Percentiles rank a stretch among this genome's conserved stretches.
These are phyloP conservation scores for Drechslerella stenobrocha DNA, from an alignment of 2,329 filamentous ascomycete species.

Conservation along the genomic window DNA sequence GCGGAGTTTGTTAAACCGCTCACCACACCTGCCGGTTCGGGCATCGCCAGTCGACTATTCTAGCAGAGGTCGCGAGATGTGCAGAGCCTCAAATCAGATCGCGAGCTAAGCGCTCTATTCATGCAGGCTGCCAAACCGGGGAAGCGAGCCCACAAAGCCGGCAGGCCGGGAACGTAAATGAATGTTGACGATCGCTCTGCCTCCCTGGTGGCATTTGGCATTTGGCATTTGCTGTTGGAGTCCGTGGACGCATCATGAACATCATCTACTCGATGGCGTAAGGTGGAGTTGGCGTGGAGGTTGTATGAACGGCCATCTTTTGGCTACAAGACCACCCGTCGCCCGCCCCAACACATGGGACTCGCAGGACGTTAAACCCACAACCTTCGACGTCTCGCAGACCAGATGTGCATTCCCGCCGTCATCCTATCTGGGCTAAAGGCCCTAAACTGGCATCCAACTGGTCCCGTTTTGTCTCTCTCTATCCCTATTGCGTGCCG, in stretches of 20 bases:
- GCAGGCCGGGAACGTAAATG: conserved; percentile 29
- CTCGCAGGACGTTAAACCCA: neutral
- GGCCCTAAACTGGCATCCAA: too few species aligned
- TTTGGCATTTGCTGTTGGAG: conserved; percentile 13
- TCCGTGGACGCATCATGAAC: conserved; percentile 15
- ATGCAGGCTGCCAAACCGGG: conserved; percentile 29
- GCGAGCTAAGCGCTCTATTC: conserved; percentile 4
- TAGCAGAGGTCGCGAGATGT: conserved; percentile 2
- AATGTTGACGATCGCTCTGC: conserved; percentile 31
- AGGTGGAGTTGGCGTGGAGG: neutral
- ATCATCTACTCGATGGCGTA: conserved; percentile 8
- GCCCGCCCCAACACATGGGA: too few species aligned
- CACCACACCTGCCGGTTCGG: conserved; percentile 38
- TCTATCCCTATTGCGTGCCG: too few species aligned
- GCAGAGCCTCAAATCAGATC: conserved; percentile 5
- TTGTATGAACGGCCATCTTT: too few species aligned
- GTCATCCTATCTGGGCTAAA: too few species aligned
- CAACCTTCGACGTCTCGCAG: too few species aligned
- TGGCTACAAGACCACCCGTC: too few species aligned
- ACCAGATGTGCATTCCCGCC: too few species aligned
- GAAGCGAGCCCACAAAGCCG: conserved; percentile 22
- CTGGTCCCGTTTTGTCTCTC: too few species aligned
- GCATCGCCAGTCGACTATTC: conserved; percentile 8
- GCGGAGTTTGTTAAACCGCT: conserved; percentile 24
- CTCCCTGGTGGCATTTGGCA: conserved; percentile 14